Evolutionary conservation across 2,329 filamentous ascomycete genomes (phyloP).

Genomic region (Niveomyces coronatus): DNA sequence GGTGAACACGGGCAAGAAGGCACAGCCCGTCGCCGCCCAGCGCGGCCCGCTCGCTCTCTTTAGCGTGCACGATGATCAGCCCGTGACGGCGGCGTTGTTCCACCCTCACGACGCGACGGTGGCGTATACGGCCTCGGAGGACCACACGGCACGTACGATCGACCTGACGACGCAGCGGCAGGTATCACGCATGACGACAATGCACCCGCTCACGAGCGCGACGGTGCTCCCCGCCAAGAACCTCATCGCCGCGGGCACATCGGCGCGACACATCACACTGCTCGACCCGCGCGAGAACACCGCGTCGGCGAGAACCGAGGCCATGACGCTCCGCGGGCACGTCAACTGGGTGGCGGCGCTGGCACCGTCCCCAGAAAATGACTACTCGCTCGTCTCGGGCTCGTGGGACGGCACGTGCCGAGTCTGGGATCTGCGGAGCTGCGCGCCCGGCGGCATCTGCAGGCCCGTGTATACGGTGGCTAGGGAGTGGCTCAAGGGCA

Average conservation of each 20-base stretch:
- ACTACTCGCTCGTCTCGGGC: conserved; percentile 78
- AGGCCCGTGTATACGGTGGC: conserved; percentile 67
- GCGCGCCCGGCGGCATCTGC: conserved; percentile 55
- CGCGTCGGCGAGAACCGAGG: conserved; percentile 46
- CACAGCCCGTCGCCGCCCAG: conserved; percentile 58
- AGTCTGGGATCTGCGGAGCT: conserved; percentile 84
- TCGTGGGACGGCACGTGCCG: conserved; percentile 86
- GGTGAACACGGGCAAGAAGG: conserved; percentile 61
- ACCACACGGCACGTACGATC: conserved; percentile 84
- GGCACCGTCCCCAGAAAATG: conserved; percentile 47
- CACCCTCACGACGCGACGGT: conserved; percentile 77
- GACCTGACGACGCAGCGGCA: conserved; percentile 73
- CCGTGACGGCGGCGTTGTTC: conserved; percentile 74
- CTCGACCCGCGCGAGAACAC: conserved; percentile 77
- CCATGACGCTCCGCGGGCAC: conserved; percentile 88
- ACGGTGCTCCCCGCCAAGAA: conserved; percentile 58
- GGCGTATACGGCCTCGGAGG: conserved; percentile 82
- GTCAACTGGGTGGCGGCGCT: conserved; percentile 57
- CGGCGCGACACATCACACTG: conserved; percentile 80
- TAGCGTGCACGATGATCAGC: conserved; percentile 52
- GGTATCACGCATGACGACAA: conserved; percentile 74
- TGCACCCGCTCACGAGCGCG: conserved; percentile 73
- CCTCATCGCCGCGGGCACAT: conserved; percentile 63
- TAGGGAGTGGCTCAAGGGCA: conserved; percentile 58
- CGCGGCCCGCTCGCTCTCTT: conserved; percentile 72